Conservation (phyloP, 345 rosid species). For the Anacardium occidentale region DNA sequence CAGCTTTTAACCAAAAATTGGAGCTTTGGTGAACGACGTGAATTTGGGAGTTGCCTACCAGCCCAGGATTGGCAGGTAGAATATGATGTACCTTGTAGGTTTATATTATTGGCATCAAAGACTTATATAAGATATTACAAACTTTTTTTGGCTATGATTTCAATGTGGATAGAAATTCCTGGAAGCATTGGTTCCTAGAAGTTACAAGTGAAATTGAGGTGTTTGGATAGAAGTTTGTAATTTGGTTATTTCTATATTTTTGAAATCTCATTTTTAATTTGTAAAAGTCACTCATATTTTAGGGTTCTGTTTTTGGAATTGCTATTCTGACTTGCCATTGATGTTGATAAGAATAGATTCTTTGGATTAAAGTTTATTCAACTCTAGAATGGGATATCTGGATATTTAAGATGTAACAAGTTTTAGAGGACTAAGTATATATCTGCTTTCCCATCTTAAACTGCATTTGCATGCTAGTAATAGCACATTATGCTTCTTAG, state of each 20-base stretch:
- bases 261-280: neutral
- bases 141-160: slow-evolving; percentile 8
- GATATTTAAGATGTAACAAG: neutral
- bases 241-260: slow-evolving; percentile 1
- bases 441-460: slow-evolving; percentile 6
- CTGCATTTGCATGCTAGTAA: neutral
- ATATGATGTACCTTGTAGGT: slow-evolving; percentile 4
- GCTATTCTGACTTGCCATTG: neutral
- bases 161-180: neutral
- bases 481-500: neutral
- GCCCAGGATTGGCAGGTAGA: slow-evolving; percentile 57
- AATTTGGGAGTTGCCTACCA: slow-evolving; percentile 42
- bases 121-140: slow-evolving; percentile 5
- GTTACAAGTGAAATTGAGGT: slow-evolving; percentile 2
- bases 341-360: neutral
- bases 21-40: slow-evolving; percentile 42
- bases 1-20: slow-evolving; percentile 33
- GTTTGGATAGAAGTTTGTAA: neutral
- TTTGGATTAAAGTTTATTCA: neutral
- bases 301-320: neutral
- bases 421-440: neutral
- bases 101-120: neutral
- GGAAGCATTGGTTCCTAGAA: neutral
- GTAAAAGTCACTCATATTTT: neutral
- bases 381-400: neutral